phyloP scores from a whole-genome alignment of 306 rosid species.

The Medicago lupulina region DNA sequence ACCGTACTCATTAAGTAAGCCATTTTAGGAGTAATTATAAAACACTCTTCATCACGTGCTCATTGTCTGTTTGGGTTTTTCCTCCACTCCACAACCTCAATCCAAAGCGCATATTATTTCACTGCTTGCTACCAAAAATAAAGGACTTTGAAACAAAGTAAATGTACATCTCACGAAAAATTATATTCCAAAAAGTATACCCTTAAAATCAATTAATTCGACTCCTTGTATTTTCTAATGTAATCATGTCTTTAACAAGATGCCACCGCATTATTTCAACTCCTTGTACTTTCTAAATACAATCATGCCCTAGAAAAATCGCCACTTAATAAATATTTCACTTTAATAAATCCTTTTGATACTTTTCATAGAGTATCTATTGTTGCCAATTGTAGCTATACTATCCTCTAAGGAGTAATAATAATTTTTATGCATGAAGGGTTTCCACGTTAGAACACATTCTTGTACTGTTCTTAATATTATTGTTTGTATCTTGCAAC shows the following conservation, averaged over 20 bases:
- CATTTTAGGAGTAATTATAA: not conserved
- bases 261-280: not conserved
- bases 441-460: too few relatives aligned
- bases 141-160: not conserved
- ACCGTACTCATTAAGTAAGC: conserved; percentile 18
- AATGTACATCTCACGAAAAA: not conserved
- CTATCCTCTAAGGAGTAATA: too few relatives aligned
- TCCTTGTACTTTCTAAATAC: not conserved
- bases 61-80: conserved; percentile 40
- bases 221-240: not conserved
- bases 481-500: too few relatives aligned
- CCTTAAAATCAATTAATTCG: not conserved
- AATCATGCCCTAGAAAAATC: not conserved
- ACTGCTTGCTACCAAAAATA: conserved; percentile 14
- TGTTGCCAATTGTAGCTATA: too few relatives aligned
- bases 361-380: too few relatives aligned
- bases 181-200: not conserved
- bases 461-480: too few relatives aligned
- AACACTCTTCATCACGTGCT: conserved; percentile 36
- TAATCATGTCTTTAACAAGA: not conserved
- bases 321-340: too few relatives aligned
- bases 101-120: conserved; percentile 17
- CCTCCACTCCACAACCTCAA: conserved; percentile 6
- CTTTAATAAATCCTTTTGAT: too few relatives aligned
- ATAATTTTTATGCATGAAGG: too few relatives aligned